Conservation (phyloP, 2,329 filamentous ascomycete genomes). For the Aureobasidium vineae region DNA sequence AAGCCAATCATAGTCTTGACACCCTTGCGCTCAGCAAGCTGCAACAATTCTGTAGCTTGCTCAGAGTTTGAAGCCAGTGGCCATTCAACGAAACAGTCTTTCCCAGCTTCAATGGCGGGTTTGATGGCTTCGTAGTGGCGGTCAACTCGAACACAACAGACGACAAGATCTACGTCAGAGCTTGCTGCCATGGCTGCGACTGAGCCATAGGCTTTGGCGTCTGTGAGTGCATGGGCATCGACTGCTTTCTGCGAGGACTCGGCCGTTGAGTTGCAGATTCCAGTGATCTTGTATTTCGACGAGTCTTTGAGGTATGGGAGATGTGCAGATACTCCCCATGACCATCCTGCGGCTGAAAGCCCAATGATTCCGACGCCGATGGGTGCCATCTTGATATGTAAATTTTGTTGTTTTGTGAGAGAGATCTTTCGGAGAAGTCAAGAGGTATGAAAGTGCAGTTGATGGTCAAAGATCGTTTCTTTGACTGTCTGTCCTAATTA, state of each 20-base stretch:
- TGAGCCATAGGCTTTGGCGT: conserved; percentile 47
- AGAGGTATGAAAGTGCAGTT: background rate
- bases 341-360: conserved; percentile 51
- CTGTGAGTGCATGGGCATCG: conserved; percentile 40
- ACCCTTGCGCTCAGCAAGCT: conserved; percentile 43
- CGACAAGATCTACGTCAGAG: conserved; percentile 50
- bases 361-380: conserved; percentile 60
- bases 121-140: conserved; percentile 45
- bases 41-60: conserved; percentile 47
- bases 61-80: conserved; percentile 45
- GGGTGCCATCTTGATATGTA: conserved; percentile 32
- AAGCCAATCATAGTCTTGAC: conserved; percentile 50
- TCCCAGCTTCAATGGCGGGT: conserved; percentile 47
- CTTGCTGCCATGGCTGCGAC: conserved; percentile 47
- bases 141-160: conserved; percentile 47
- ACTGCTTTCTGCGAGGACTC: conserved; percentile 47
- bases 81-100: conserved; percentile 54
- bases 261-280: conserved; percentile 51
- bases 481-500: no score
- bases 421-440: no score
- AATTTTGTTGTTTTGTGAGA: background rate
- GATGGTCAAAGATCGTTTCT: no score
- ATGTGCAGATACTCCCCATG: conserved; percentile 57
- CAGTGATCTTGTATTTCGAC: conserved; percentile 49
- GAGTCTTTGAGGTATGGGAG: conserved; percentile 57